Evolutionary conservation across 2,329 filamentous ascomycete genomes (phyloP).

Genomic region (Xylariaceae sp.): DNA sequence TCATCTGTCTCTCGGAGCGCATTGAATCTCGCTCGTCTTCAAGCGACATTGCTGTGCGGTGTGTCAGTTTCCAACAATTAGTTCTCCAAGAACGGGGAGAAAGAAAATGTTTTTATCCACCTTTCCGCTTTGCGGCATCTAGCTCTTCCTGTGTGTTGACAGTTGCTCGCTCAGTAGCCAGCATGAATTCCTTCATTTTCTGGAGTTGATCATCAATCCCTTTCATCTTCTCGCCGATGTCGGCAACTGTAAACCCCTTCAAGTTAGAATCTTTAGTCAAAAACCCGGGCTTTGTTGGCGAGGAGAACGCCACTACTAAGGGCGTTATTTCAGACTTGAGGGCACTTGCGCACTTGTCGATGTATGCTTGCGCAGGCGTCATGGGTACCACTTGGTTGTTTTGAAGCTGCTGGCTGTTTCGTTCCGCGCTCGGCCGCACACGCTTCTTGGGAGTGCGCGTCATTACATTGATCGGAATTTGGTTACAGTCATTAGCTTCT

Average conservation of each 20-base stretch:
- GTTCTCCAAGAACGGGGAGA: too few relatives aligned
- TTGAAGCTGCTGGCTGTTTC: slow-evolving; percentile 4
- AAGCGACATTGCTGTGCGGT: slow-evolving; percentile 42
- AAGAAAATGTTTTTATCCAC: slow-evolving; percentile 48
- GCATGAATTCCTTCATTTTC: slow-evolving; percentile 68
- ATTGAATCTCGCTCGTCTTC: slow-evolving; percentile 46
- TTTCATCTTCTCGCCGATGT: slow-evolving; percentile 72
- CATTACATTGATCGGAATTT: slow-evolving; percentile 24
- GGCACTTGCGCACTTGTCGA: slow-evolving; percentile 26
- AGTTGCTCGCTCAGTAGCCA: slow-evolving; percentile 62
- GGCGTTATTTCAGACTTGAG: slow-evolving; percentile 33
- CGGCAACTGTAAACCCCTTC: slow-evolving; percentile 64
- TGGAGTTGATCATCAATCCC: slow-evolving; percentile 73
- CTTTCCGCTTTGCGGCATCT: slow-evolving; percentile 67
- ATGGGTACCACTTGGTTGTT: slow-evolving; percentile 28
- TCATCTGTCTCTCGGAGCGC: slow-evolving; percentile 41
- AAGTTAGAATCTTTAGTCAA: slow-evolving; percentile 73
- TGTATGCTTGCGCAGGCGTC: slow-evolving; percentile 33
- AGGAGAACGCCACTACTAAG: slow-evolving; percentile 36
- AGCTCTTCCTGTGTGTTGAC: slow-evolving; percentile 70
- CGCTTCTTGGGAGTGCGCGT: slow-evolving; percentile 21
- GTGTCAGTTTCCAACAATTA: too few relatives aligned
- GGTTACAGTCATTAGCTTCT: slow-evolving; percentile 21
- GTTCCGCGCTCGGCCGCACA: slow-evolving; percentile 9
- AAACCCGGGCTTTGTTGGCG: slow-evolving; percentile 49